Evolutionary conservation across 2,329 filamentous ascomycete genomes (phyloP).

Genomic region (Fonsecaea pugnacius): DNA sequence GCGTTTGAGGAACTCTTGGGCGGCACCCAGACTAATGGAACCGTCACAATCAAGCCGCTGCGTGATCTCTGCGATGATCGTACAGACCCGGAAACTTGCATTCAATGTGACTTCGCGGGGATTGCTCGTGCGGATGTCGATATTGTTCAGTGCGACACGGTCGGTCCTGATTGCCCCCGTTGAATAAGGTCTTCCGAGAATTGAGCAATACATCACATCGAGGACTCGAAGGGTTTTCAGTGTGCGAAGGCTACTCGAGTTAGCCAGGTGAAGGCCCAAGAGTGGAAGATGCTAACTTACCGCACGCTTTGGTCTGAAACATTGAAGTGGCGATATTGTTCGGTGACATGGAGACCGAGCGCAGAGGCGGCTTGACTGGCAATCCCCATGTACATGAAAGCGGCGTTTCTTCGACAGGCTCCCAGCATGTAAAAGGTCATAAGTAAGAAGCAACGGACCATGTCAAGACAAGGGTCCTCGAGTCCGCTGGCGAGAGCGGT

Average conservation of each 20-base stretch:
- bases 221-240: constrained; percentile 56
- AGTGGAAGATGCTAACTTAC: constrained; percentile 10
- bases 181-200: constrained; percentile 53
- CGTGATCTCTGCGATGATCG: constrained; percentile 53
- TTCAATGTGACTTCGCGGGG: constrained; percentile 39
- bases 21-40: constrained; percentile 40
- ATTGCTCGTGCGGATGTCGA: constrained; percentile 33
- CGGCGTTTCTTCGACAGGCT: constrained; percentile 62
- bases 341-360: constrained; percentile 58
- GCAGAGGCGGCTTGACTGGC: constrained; percentile 62
- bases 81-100: constrained; percentile 41
- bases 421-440: constrained; percentile 66
- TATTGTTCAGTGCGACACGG: constrained; percentile 35
- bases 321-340: constrained; percentile 38
- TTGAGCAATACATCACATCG: constrained; percentile 55
- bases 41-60: constrained; percentile 50
- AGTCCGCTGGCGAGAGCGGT: constrained; percentile 58
- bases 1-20: constrained; percentile 49
- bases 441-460: constrained; percentile 59
- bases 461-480: constrained; percentile 58
- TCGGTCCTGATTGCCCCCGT: constrained; percentile 41
- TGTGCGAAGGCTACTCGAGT: constrained; percentile 44
- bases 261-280: constrained; percentile 2
- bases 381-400: constrained; percentile 67
- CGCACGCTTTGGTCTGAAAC: constrained; percentile 21